Evolutionary conservation across 1,284 basidiomycete species (phyloP), one percentile per base, ranked within the genome.

Genomic region (Cryptococcus sp.): DNA sequence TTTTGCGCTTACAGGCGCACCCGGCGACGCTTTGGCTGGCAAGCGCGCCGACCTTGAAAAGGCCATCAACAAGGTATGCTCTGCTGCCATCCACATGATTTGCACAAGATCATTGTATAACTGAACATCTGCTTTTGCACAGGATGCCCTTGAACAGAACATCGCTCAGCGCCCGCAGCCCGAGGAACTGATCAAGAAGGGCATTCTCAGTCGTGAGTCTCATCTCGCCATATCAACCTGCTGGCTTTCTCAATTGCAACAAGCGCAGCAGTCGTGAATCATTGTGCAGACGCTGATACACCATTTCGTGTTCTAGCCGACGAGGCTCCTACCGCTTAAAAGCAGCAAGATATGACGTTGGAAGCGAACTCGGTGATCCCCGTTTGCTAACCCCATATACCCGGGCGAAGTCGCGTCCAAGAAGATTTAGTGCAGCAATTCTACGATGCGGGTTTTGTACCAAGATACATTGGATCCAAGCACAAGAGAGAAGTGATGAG

Each of bases 91-190:
- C n/a, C 25, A 50, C 25, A 29, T 15, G 13, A 5, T 39, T 5
- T 47, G 15, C 23, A 19, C 3, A 11, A n/a, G 20, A 13, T 46
- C 22, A 38, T 44, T 37, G 8, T 19, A n/a, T 7, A 15, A 13
- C 11, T 37, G 16, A 19, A 45, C 23, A 19, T 22, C 10, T 13
- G 13, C 16, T 26, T 29, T 43, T 26, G 16, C 43, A 47, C 68
- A 88, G 86, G 83, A 89, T 76, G 86, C 85, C 70, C 82, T 91
- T 46, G 86, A 85, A 55, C 83, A 85, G 55, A 84, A 84, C 6
- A 80, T 91, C 50, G 83, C 84, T 57, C 76, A 83, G 49, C 82
- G 88, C 52, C 88, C 88, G 11, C 82, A 83, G 62, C 79, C 85
- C 7, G 85, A 87, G 50, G 85, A 89, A 62, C 80, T 91, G 50